Base-by-base conservation (phyloP, 139 green algal species). In the Deuterostichococcus epilithicus region DNA sequence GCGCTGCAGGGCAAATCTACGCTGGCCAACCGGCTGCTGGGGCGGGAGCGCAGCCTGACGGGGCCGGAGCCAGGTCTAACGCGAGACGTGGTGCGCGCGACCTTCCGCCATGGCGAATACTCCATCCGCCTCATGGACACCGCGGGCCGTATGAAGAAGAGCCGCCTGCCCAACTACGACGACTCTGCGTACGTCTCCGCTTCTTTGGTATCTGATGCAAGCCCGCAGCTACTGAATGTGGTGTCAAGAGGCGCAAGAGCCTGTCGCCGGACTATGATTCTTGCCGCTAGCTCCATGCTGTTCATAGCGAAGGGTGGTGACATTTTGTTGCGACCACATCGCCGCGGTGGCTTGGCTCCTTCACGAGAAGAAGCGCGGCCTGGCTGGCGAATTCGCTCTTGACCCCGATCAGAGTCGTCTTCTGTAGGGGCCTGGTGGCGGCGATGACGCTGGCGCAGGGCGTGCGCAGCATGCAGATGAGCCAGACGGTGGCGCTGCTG, bases 41-140 rank as follows among this genome's bases (percentile, higher is more conserved):
- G 85, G 0, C 73, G 87, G 74, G 87, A 97, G 78, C 86, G 94
- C 39, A 83, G 84, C 58, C 82, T 98, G 30, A 97, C 93, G n/a
- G 93, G 94, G 8, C 92, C 94, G 13, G 94, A 98, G 86, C 92
- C 93, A 2, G 94, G 93, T 2, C 88, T 98, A 1, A 98, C 94
- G 2, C 88, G 94, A 0, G 94, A 98, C 76, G 78, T 91, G 0
- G 89, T 97, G 65, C 52, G 80, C 20, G 87, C 84, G 34, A 65
- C 74, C 1, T n/a, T 52, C 28, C 10, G 20, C 18, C 5, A 5
- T 28, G 52, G 52, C 52, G 52, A 63, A 13, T 63, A 63, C 52
- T 30, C 52, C 52, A 76, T 98, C 25, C 86, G 94, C 76, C 78
- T 98, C 45, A 74, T 96, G 4, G 94, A 98, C 83, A 98, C 94